These are phyloP conservation scores for Rosa lucieae DNA, from an alignment of 306 rosid genomes.

Conservation along the genomic window DNA sequence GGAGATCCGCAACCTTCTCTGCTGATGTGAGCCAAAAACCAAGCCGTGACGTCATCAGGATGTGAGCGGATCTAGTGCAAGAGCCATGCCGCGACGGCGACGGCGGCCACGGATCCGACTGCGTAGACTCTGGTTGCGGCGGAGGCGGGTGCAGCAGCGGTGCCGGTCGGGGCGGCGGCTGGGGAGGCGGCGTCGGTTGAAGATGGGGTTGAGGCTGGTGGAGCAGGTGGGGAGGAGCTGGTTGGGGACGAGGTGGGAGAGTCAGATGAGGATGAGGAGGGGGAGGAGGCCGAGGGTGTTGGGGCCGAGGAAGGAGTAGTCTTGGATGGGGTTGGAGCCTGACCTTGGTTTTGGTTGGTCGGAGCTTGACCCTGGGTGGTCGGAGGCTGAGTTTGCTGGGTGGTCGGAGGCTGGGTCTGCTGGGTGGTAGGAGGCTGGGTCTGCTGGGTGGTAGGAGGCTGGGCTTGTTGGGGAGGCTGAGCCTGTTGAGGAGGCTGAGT, in stretches of 20 bases:
- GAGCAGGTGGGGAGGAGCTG: slow-evolving; percentile 9
- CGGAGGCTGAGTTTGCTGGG: neutral
- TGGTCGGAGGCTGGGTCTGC: neutral
- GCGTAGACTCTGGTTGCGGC: slow-evolving; percentile 26
- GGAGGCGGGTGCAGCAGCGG: slow-evolving; percentile 18
- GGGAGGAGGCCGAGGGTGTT: neutral
- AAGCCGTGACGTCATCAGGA: neutral
- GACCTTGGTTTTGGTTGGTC: too few species aligned
- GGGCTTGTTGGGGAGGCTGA: neutral
- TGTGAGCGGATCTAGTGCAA: slow-evolving; percentile 48
- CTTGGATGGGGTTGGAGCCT: slow-evolving; percentile 21
- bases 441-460: neutral
- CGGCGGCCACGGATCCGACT: slow-evolving; percentile 48
- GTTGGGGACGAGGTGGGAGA: slow-evolving; percentile 32
- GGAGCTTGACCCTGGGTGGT: too few species aligned
- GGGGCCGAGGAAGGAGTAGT: too few species aligned
- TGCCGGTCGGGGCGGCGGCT: neutral
- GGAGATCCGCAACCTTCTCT: slow-evolving; percentile 22
- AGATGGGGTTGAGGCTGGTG: slow-evolving; percentile 25
- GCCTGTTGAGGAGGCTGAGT: neutral
- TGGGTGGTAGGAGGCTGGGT: neutral
- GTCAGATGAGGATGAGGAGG: slow-evolving; percentile 25
- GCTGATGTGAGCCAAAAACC: neutral
- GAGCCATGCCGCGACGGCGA: slow-evolving; percentile 34
- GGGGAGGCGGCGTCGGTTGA: slow-evolving; percentile 10